These are phyloP conservation scores for Castanopsis chinensis DNA, from an alignment of 306 rosid species.

Conservation along the genomic window DNA sequence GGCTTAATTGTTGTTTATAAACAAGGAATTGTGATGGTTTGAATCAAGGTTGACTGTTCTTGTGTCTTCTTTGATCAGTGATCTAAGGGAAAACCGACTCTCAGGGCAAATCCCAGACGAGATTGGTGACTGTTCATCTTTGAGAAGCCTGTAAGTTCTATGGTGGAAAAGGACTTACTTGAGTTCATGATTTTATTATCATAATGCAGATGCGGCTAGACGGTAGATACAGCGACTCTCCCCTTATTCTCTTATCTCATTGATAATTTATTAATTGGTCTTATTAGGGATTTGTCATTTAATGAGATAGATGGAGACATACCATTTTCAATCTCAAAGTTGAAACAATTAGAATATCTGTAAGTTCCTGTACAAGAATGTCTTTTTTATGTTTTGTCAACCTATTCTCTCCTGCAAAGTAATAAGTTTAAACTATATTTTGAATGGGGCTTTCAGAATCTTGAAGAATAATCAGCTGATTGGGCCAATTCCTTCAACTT, in stretches of 20 bases:
- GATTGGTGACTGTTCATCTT: conserved; percentile 90
- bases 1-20: not conserved
- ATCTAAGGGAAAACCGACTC: conserved; percentile 64
- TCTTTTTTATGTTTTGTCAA: not conserved
- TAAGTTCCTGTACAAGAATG: conserved; percentile 42
- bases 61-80: conserved; percentile 49
- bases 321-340: conserved; percentile 89
- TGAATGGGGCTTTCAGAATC: conserved; percentile 38
- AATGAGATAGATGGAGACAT: conserved; percentile 87
- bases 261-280: not conserved
- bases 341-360: conserved; percentile 82
- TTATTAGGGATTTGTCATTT: conserved; percentile 68
- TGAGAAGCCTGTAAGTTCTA: conserved; percentile 59
- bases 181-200: conserved; percentile 1
- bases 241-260: not conserved
- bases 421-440: not conserved
- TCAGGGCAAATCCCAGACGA: conserved; percentile 99
- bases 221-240: not conserved
- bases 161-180: not conserved
- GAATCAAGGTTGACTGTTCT: not conserved
- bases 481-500: conserved; percentile 94
- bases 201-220: not conserved
- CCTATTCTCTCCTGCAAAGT: not conserved
- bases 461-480: conserved; percentile 78
- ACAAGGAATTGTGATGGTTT: not conserved